A percentile compares a stretch with the other conserved stretches of the same genome.
These are phyloP conservation scores for Mycena metata DNA, from an alignment of 768 basidiomycete species.

Conservation along the genomic window DNA sequence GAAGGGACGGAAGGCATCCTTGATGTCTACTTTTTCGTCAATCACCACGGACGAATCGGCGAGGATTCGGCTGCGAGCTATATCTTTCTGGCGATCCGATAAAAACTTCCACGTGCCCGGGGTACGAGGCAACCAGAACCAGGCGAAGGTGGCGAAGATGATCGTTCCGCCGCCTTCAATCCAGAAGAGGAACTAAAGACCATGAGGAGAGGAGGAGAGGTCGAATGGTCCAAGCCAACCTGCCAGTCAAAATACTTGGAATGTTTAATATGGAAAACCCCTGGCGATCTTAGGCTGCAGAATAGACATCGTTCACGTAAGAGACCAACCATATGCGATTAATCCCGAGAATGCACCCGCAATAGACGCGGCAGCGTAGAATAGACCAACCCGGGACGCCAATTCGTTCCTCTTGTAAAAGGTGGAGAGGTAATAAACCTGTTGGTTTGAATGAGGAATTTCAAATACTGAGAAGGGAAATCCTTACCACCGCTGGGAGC, in stretches of 20 bases:
- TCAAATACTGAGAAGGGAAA: too few species aligned
- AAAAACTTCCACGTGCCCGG: slow-evolving; percentile 58
- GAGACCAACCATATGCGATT: slow-evolving; percentile 57
- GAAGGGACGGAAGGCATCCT: slow-evolving; percentile 61
- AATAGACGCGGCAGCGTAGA: slow-evolving; percentile 64
- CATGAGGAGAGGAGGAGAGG: background rate
- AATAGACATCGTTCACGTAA: background rate
- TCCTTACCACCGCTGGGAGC: slow-evolving; percentile 58
- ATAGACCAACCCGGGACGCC: slow-evolving; percentile 63
- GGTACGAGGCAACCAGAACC: slow-evolving; percentile 60
- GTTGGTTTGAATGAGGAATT: slow-evolving; percentile 17
- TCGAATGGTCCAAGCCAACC: background rate
- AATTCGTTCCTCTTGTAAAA: slow-evolving; percentile 66
- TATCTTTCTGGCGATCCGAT: slow-evolving; percentile 53
- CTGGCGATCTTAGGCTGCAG: background rate
- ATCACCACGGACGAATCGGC: slow-evolving; percentile 60
- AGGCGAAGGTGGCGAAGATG: slow-evolving; percentile 59
- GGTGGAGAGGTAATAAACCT: slow-evolving; percentile 66
- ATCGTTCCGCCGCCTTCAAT: slow-evolving; percentile 63
- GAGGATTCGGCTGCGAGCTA: slow-evolving; percentile 59
- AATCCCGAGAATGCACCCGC: slow-evolving; percentile 65
- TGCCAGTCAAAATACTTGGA: slow-evolving; percentile 61
- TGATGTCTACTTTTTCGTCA: slow-evolving; percentile 56
- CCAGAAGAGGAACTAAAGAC: slow-evolving; percentile 60
- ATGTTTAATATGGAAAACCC: slow-evolving; percentile 61